Conservation (phyloP, 2,329 filamentous ascomycete species). For the Rutstroemia sp. region DNA sequence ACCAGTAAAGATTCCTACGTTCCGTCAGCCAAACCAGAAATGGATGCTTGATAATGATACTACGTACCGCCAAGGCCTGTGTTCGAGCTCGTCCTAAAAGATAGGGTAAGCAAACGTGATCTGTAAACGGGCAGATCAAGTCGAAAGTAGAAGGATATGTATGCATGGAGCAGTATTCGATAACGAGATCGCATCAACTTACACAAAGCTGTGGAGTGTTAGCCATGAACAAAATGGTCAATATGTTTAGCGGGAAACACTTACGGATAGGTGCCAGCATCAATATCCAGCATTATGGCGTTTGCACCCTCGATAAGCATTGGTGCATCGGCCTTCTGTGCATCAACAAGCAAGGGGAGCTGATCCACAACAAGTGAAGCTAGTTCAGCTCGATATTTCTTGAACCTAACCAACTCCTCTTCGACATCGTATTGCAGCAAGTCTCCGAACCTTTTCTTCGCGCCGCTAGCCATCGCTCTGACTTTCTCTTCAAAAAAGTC, state of each 20-base stretch:
- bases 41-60: constrained; percentile 13
- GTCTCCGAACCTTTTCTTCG: constrained; percentile 61
- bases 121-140: not conserved
- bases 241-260: constrained; percentile 6
- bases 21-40: not conserved
- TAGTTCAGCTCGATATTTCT: constrained; percentile 48
- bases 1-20: constrained; percentile 52
- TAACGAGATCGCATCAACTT: not conserved
- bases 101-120: too few relatives aligned
- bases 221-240: not conserved
- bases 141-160: not conserved
- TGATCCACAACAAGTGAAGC: constrained; percentile 55
- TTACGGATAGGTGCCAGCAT: constrained; percentile 45
- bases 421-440: constrained; percentile 60
- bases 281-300: constrained; percentile 60
- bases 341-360: constrained; percentile 53
- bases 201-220: not conserved
- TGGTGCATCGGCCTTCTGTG: constrained; percentile 49
- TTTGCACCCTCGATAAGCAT: constrained; percentile 65
- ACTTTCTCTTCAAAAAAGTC: constrained; percentile 60
- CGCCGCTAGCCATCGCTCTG: constrained; percentile 52
- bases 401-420: constrained; percentile 57
- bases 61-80: constrained; percentile 46
- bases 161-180: not conserved
- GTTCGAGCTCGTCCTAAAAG: constrained; percentile 6